These are phyloP conservation scores for Platanthera guangdongensis DNA, from an alignment of 106 monocot genomes.

Conservation along the genomic window DNA sequence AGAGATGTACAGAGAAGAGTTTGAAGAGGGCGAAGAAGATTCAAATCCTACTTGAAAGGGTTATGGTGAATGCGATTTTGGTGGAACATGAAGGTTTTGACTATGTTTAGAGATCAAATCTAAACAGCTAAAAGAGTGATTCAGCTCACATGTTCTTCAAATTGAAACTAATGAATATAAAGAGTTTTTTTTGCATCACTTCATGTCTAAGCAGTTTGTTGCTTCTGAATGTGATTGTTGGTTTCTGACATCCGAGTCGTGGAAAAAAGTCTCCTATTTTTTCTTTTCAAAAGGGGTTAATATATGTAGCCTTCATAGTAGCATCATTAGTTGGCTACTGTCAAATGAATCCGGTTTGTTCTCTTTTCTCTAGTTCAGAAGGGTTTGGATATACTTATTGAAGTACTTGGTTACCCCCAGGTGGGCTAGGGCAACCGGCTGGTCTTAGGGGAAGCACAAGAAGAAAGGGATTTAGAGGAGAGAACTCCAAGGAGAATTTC, in stretches of 20 bases:
- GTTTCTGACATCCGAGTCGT: background rate
- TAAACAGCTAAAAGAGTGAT: background rate
- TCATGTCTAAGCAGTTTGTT: background rate
- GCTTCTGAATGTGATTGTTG: background rate
- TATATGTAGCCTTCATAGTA: background rate
- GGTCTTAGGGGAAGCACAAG: too few species aligned
- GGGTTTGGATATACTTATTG: too few species aligned
- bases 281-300: background rate
- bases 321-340: background rate
- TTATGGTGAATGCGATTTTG: background rate
- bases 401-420: too few species aligned
- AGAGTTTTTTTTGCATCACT: background rate
- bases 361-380: too few species aligned
- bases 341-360: too few species aligned
- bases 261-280: background rate
- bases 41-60: slow-evolving; percentile 2
- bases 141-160: background rate
- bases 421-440: too few species aligned
- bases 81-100: background rate
- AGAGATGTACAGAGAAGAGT: slow-evolving; percentile 25
- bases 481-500: too few species aligned
- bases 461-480: too few species aligned
- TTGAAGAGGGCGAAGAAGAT: background rate
- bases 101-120: background rate
- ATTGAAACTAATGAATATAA: background rate